Evolutionary conservation across 352 stramenopile species (phyloP).

Genomic region (Pythium scleroteichum): DNA sequence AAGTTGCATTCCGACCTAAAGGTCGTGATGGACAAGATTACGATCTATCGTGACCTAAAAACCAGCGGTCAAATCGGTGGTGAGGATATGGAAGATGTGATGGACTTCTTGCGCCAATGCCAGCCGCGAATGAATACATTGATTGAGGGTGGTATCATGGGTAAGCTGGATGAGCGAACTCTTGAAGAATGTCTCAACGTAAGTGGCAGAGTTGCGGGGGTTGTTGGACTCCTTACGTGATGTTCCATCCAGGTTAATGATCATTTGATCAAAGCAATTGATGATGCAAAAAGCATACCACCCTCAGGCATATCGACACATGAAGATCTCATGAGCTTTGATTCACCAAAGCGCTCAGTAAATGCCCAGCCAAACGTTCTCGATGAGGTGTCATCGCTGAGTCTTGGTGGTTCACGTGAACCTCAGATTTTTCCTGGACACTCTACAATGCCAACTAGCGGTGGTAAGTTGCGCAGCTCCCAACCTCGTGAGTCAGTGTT

Average conservation of each 20-base stretch:
- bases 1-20: conserved; percentile 74
- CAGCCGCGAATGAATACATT: conserved; percentile 87
- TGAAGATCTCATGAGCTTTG: conserved; percentile 57
- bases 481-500: too few species aligned
- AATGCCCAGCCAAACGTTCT: conserved; percentile 19
- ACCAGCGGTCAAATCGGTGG: conserved; percentile 23
- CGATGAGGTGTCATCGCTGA: conserved; percentile 20
- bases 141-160: conserved; percentile 83
- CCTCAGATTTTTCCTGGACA: conserved; percentile 26
- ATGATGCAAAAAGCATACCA: conserved; percentile 39
- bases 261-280: conserved; percentile 74
- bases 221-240: background rate
- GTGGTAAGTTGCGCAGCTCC: conserved; percentile 22
- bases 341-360: conserved; percentile 45
- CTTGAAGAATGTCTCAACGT: conserved; percentile 85
- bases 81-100: conserved; percentile 63
- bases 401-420: conserved; percentile 16
- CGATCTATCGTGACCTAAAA: conserved; percentile 46
- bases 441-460: conserved; percentile 46
- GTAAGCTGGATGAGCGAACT: conserved; percentile 81
- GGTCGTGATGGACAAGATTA: conserved; percentile 74
- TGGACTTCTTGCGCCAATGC: conserved; percentile 85
- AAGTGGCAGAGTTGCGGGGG: background rate
- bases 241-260: conserved; percentile 63
- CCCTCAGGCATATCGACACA: conserved; percentile 1